Conservation (phyloP, 2,329 filamentous ascomycete genomes). For the Myriosclerotinia duriaeana region DNA sequence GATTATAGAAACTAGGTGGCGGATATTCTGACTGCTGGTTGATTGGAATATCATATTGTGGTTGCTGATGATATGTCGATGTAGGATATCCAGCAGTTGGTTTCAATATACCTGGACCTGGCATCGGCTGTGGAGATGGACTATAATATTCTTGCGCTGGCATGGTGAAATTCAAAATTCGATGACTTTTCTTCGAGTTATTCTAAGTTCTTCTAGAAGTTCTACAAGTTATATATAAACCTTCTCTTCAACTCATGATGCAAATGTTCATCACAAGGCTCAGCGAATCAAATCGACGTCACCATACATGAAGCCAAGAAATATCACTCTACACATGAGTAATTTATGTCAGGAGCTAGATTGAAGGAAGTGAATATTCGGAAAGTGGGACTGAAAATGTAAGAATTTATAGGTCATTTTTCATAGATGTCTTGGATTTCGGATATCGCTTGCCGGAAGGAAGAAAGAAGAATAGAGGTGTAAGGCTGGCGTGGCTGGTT, state of each 20-base stretch:
- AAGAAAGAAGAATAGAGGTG: neutral
- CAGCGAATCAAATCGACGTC: conserved; percentile 16
- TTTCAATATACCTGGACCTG: conserved; percentile 13
- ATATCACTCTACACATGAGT: neutral
- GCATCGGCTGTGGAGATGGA: neutral
- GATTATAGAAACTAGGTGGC: neutral
- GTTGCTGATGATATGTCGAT: conserved; percentile 14
- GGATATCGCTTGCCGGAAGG: conserved; percentile 4
- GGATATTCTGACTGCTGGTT: neutral
- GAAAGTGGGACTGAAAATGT: neutral
- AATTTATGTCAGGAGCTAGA: conserved; percentile 8
- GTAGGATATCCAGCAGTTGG: conserved; percentile 3
- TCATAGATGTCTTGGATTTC: conserved; percentile 1
- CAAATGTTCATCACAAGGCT: conserved; percentile 6
- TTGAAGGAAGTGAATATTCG: neutral
- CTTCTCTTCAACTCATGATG: neutral
- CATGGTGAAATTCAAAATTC: neutral
- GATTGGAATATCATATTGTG: conserved; percentile 1
- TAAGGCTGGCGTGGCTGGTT: neutral
- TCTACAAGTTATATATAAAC: neutral
- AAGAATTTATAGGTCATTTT: conserved; percentile 5
- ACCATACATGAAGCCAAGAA: conserved; percentile 18
- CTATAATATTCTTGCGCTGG: conserved; percentile 12
- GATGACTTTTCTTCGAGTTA: neutral
- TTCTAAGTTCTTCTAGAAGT: neutral